These are phyloP conservation scores for Exobasidium cylindrosporum DNA, from an alignment of 1,284 basidiomycete genomes.

Conservation along the genomic window DNA sequence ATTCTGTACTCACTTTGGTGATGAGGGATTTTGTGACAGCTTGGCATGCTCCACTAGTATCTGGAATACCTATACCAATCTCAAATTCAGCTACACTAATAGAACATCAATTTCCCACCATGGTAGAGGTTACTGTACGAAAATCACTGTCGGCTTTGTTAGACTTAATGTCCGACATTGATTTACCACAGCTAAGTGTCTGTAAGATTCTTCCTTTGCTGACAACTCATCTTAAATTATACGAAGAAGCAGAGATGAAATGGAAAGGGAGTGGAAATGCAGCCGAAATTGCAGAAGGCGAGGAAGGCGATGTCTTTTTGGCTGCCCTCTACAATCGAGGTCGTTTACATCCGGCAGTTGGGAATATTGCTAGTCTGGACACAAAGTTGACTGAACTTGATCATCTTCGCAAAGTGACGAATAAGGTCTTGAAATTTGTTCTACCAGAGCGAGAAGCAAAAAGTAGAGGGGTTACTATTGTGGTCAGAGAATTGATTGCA, in stretches of 20 bases:
- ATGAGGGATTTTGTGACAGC: constrained; percentile 45
- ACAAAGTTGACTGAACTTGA: constrained; percentile 83
- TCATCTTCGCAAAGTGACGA: constrained; percentile 72
- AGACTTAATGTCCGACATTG: constrained; percentile 59
- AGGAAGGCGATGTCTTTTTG: constrained; percentile 77
- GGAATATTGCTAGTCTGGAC: constrained; percentile 73
- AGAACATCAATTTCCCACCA: constrained; percentile 72
- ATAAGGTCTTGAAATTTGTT: constrained; percentile 68
- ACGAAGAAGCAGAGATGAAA: constrained; percentile 84
- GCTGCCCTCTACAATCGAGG: constrained; percentile 60
- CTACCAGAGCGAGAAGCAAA: constrained; percentile 72
- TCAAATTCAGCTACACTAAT: not conserved
- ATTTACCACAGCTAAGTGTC: constrained; percentile 74
- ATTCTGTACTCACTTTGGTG: constrained; percentile 28
- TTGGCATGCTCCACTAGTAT: constrained; percentile 36
- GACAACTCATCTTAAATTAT: constrained; percentile 82
- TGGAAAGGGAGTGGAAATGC: constrained; percentile 62
- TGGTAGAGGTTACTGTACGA: constrained; percentile 74
- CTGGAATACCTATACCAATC: constrained; percentile 1
- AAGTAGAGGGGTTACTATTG: constrained; percentile 70
- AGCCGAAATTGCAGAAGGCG: constrained; percentile 44
- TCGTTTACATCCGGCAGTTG: constrained; percentile 70
- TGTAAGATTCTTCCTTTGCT: constrained; percentile 79
- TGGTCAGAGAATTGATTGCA: constrained; percentile 75
- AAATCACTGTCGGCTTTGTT: constrained; percentile 65